These are phyloP conservation scores for Lactifluus echinatus DNA, from an alignment of 768 basidiomycete species.

Conservation along the genomic window DNA sequence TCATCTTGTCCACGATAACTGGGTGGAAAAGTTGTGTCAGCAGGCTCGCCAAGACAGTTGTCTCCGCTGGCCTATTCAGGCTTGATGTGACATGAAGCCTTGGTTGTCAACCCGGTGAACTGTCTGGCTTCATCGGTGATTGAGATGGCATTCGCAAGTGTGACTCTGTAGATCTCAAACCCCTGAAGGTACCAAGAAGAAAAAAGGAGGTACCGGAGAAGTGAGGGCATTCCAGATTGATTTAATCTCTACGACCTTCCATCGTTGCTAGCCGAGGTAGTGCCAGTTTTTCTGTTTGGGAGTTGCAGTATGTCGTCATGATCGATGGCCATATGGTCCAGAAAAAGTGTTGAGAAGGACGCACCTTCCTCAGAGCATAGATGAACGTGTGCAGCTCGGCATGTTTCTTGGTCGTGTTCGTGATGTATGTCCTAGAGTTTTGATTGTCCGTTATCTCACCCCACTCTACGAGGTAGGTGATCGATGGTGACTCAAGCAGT, in stretches of 20 bases:
- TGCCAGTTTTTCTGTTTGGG: conserved; percentile 11
- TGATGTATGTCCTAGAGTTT: conserved; percentile 30
- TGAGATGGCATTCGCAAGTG: conserved; percentile 2
- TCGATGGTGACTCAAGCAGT: conserved; percentile 38
- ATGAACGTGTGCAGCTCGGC: conserved; percentile 43
- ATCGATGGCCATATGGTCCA: background rate
- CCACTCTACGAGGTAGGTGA: conserved; percentile 47
- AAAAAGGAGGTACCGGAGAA: conserved; percentile 21
- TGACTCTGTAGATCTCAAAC: background rate
- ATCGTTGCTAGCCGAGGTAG: conserved; percentile 17
- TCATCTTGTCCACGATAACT: conserved; percentile 44
- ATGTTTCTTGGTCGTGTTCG: conserved; percentile 17
- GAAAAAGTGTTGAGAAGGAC: background rate
- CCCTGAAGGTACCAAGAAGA: background rate
- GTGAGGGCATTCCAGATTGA: conserved; percentile 7
- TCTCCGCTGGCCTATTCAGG: conserved; percentile 32
- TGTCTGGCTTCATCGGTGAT: conserved; percentile 6
- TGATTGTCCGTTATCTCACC: conserved; percentile 31
- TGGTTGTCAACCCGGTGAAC: background rate
- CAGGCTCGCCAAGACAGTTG: conserved; percentile 44
- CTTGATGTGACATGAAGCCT: conserved; percentile 39
- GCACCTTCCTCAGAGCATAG: conserved; percentile 38
- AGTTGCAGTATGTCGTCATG: background rate
- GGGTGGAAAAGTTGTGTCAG: conserved; percentile 71
- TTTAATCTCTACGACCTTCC: conserved; percentile 6